A percentile compares a stretch with the other conserved stretches of the same genome.
These are phyloP conservation scores for Pseudocercospora vitis DNA, from an alignment of 2,329 filamentous ascomycete species.

Conservation along the genomic window DNA sequence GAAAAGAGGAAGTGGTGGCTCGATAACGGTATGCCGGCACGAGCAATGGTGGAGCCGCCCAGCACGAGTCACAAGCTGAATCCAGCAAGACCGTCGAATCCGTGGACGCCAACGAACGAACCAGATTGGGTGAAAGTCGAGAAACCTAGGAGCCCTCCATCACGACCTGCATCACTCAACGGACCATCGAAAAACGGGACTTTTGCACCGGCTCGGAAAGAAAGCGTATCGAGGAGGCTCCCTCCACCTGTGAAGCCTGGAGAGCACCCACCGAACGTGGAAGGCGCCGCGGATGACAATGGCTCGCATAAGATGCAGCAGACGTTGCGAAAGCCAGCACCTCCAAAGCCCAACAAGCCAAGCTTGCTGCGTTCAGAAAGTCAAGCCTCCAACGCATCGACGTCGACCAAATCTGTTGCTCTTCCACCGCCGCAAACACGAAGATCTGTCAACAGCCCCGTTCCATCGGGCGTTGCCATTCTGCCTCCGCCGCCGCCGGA, in stretches of 20 bases:
- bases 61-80: constrained; percentile 66
- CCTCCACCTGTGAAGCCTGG: constrained; percentile 17
- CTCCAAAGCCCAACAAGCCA: constrained; percentile 40
- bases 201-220: not conserved
- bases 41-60: constrained; percentile 69
- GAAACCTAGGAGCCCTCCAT: constrained; percentile 29
- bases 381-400: constrained; percentile 23
- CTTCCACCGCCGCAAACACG: constrained; percentile 29
- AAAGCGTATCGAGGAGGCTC: constrained; percentile 23
- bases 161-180: constrained; percentile 23
- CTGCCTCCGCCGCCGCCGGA: constrained; percentile 25
- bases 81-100: constrained; percentile 73
- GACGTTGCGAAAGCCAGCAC: constrained; percentile 38
- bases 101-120: constrained; percentile 72
- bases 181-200: not conserved
- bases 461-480: constrained; percentile 6
- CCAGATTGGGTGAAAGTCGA: constrained; percentile 74
- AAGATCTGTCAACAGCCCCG: constrained; percentile 17
- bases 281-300: constrained; percentile 14
- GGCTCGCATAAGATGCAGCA: constrained; percentile 20
- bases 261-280: constrained; percentile 13
- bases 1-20: constrained; percentile 66
- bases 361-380: constrained; percentile 33
- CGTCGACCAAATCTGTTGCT: constrained; percentile 21
- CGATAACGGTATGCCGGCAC: constrained; percentile 67